Evolutionary conservation across 2,329 filamentous ascomycete genomes (phyloP).

Genomic region (Rugonectria rugulosa): DNA sequence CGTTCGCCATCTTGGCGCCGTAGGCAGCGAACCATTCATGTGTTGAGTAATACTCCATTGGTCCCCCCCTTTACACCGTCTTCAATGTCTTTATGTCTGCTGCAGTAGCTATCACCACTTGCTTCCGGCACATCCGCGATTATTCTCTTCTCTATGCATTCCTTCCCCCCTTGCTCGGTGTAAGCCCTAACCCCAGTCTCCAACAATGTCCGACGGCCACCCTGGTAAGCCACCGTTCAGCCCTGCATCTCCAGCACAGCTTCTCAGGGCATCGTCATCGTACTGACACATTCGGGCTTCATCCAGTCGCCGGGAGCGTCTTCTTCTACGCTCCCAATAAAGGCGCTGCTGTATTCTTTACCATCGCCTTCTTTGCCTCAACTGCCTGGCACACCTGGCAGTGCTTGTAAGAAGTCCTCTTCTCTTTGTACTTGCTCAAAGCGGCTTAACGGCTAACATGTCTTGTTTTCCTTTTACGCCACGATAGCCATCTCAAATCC

Average conservation of each 20-base stretch:
- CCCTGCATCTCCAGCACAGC: background rate
- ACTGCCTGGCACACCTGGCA: slow-evolving; percentile 50
- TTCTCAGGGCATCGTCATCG: background rate
- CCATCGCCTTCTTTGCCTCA: slow-evolving; percentile 47
- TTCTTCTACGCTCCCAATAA: slow-evolving; percentile 56
- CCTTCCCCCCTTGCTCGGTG: background rate
- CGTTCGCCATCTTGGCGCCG: background rate
- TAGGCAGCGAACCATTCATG: background rate
- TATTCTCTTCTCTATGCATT: background rate
- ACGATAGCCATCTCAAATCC: slow-evolving; percentile 57
- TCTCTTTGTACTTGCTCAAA: background rate
- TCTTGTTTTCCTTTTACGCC: background rate
- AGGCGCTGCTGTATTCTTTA: slow-evolving; percentile 54
- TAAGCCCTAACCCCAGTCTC: background rate
- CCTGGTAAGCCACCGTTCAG: slow-evolving; percentile 30
- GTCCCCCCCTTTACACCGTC: background rate
- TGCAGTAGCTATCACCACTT: background rate
- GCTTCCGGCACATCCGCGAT: background rate
- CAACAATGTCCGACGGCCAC: slow-evolving; percentile 36
- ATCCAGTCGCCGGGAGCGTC: slow-evolving; percentile 47
- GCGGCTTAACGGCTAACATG: background rate
- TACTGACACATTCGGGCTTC: background rate
- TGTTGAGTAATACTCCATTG: background rate
- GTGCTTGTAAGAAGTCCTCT: slow-evolving; percentile 49
- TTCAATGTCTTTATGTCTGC: background rate